A percentile compares a stretch with the other conserved stretches of the same genome.
These are phyloP conservation scores for Pseudophaeomoniella oleicola DNA, from an alignment of 2,329 filamentous ascomycete genomes.

Conservation along the genomic window DNA sequence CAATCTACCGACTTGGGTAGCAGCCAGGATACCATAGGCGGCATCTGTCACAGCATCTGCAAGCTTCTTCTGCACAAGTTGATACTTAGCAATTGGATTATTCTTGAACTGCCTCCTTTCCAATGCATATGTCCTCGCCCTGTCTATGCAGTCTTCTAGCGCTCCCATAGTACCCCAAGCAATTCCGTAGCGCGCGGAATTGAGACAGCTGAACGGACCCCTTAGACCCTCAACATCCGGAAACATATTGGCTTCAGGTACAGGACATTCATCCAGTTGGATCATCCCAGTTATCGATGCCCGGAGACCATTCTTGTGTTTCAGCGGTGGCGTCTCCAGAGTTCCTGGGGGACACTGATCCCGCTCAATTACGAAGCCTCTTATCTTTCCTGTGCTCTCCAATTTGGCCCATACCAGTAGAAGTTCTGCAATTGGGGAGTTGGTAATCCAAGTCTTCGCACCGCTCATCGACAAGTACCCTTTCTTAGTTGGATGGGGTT, in stretches of 20 bases:
- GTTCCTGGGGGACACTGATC: constrained; percentile 74
- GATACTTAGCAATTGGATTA: constrained; percentile 89
- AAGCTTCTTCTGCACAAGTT: constrained; percentile 95
- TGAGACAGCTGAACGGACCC: constrained; percentile 87
- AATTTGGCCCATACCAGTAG: constrained; percentile 87
- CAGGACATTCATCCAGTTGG: constrained; percentile 78
- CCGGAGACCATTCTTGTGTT: constrained; percentile 87
- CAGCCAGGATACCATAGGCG: constrained; percentile 78
- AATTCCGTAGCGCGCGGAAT: constrained; percentile 86
- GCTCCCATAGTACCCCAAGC: constrained; percentile 88
- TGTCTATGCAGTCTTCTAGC: constrained; percentile 74
- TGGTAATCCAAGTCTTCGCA: constrained; percentile 90
- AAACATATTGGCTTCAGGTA: constrained; percentile 86
- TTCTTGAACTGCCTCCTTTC: constrained; percentile 93
- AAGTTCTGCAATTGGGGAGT: constrained; percentile 77
- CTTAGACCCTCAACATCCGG: constrained; percentile 72
- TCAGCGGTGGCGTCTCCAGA: constrained; percentile 78
- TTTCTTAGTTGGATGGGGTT: constrained; percentile 67
- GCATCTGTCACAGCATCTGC: constrained; percentile 85
- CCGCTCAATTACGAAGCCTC: constrained; percentile 81
- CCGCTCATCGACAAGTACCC: constrained; percentile 69
- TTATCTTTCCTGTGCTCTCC: constrained; percentile 81
- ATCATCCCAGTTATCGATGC: constrained; percentile 98
- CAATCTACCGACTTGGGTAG: constrained; percentile 77
- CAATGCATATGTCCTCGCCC: constrained; percentile 73